Conservation (phyloP, 179 eudicot genomes). For the Amaranthus tricolor region DNA sequence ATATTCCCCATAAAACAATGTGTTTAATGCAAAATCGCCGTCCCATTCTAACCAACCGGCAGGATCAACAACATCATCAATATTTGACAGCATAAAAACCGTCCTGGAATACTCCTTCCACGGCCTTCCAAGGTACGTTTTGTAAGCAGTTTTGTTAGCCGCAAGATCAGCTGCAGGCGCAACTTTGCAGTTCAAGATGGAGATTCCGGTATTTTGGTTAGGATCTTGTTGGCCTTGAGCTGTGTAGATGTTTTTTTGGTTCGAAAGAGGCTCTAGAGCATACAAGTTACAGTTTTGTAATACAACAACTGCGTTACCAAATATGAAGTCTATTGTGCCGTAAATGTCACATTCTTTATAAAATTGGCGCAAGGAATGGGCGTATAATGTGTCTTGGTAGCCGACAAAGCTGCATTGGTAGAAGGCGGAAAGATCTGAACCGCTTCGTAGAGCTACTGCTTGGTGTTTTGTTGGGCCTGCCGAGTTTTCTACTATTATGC, state of each 20-base stretch:
- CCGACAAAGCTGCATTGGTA: conserved; percentile 42
- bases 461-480: conserved; percentile 41
- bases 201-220: conserved; percentile 47
- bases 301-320: conserved; percentile 44
- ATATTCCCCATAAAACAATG: conserved; percentile 46
- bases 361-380: conserved; percentile 38
- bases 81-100: conserved; percentile 24
- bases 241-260: conserved; percentile 37
- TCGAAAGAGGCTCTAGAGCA: conserved; percentile 30
- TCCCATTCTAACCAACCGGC: conserved; percentile 51
- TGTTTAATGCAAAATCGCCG: conserved; percentile 34
- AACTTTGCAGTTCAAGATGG: conserved; percentile 38
- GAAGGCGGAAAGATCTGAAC: conserved; percentile 37
- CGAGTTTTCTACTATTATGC: conserved; percentile 40
- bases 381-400: conserved; percentile 45
- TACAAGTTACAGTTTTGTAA: conserved; percentile 40
- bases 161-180: conserved; percentile 37
- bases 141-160: conserved; percentile 21
- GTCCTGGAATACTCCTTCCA: conserved; percentile 41
- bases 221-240: conserved; percentile 44
- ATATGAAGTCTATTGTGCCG: conserved; percentile 43
- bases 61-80: conserved; percentile 41
- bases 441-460: conserved; percentile 41
- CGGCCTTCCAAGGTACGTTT: conserved; percentile 35
- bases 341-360: conserved; percentile 42